These are phyloP conservation scores for Apiotrichum domesticum DNA, from an alignment of 1,284 basidiomycete species.

Conservation along the genomic window DNA sequence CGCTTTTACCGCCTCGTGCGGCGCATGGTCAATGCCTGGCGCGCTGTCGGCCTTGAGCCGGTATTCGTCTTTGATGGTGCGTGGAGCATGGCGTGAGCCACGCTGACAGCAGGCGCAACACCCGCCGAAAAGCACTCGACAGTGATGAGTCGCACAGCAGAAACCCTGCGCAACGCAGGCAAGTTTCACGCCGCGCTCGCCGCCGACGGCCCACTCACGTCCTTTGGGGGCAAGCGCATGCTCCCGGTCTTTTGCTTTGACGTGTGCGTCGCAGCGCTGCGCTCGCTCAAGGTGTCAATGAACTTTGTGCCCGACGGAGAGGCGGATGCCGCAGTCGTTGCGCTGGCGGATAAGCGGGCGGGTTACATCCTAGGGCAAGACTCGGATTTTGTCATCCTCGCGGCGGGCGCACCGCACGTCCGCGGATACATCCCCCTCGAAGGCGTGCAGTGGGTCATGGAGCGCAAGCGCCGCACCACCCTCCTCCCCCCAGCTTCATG, in stretches of 20 bases:
- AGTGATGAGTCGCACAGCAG: constrained; percentile 57
- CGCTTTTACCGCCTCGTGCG: constrained; percentile 56
- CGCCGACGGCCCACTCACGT: constrained; percentile 61
- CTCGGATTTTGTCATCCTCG: constrained; percentile 74
- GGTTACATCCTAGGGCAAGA: constrained; percentile 73
- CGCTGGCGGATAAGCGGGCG: constrained; percentile 65
- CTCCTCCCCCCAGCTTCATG: constrained; percentile 53
- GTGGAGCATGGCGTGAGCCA: background rate
- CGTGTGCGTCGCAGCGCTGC: constrained; percentile 59
- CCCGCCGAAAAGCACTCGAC: constrained; percentile 71
- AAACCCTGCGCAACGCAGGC: constrained; percentile 55
- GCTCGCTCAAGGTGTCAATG: constrained; percentile 45
- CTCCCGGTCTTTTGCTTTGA: constrained; percentile 65
- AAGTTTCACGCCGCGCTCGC: constrained; percentile 78
- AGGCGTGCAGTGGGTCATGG: constrained; percentile 64
- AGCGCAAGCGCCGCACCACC: constrained; percentile 9
- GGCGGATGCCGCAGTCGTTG: constrained; percentile 77
- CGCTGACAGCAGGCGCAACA: constrained; percentile 55
- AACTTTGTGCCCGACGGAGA: constrained; percentile 68
- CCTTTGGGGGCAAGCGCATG: constrained; percentile 61
- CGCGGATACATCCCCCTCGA: constrained; percentile 71
- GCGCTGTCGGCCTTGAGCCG: constrained; percentile 63
- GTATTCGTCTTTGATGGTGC: constrained; percentile 89
- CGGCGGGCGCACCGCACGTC: constrained; percentile 53
- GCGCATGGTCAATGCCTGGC: constrained; percentile 63